Evolutionary conservation across 108 stramenopile species (phyloP).

Genomic region (Nitzschia sp.): DNA sequence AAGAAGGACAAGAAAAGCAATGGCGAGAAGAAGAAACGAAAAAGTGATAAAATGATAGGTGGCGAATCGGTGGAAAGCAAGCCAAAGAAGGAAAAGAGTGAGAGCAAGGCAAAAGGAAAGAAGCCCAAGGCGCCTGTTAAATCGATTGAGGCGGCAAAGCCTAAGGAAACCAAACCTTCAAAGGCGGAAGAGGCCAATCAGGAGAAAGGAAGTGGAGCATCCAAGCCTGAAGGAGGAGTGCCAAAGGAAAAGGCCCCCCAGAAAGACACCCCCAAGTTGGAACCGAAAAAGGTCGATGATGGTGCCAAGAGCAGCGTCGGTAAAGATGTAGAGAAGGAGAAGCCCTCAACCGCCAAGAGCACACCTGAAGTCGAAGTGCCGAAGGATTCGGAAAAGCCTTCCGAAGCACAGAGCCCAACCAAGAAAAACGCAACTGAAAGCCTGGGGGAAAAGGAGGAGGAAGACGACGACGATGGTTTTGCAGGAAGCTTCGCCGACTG

Average conservation of each 20-base stretch:
- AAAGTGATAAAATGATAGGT: neutral
- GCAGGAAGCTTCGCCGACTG: constrained; percentile 79
- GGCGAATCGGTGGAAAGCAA: constrained; percentile 3
- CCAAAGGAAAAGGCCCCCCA: constrained; percentile 3
- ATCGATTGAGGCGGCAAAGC: neutral
- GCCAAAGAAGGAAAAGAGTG: constrained; percentile 3
- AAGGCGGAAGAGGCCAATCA: neutral
- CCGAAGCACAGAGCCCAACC: neutral
- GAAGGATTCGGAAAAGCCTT: neutral
- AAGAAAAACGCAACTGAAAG: constrained; percentile 45
- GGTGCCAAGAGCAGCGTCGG: neutral
- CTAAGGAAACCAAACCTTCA: neutral
- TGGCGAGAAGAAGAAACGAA: constrained; percentile 20
- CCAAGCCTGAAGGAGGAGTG: neutral
- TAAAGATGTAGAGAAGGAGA: neutral
- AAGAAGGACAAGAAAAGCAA: constrained; percentile 34
- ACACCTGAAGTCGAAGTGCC: neutral
- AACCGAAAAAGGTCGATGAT: neutral
- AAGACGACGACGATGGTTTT: constrained; percentile 72
- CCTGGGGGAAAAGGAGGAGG: constrained; percentile 10
- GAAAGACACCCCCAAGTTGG: neutral
- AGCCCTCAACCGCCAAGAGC: neutral
- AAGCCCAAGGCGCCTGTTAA: constrained; percentile 5
- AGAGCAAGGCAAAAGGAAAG: constrained; percentile 14
- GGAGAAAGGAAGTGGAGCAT: constrained; percentile 1